These are phyloP conservation scores for Globisporangium iwayamae DNA, from an alignment of 352 stramenopile species.

Conservation along the genomic window DNA sequence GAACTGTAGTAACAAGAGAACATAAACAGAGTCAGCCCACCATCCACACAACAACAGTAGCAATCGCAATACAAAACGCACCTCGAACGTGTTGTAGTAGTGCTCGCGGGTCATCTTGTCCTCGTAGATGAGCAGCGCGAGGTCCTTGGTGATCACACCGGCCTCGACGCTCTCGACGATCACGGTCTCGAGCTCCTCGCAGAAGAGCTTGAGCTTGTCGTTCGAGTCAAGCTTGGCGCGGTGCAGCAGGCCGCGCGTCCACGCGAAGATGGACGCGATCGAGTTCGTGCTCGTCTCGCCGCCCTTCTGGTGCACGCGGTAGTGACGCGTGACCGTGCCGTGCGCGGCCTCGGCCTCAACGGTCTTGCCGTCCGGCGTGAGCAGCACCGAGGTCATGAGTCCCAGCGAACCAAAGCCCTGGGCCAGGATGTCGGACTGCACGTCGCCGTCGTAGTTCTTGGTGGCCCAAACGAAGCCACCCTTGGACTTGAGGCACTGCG, in stretches of 20 bases:
- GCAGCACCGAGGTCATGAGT: slow-evolving; percentile 86
- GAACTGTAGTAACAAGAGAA: slow-evolving; percentile 25
- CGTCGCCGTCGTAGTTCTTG: slow-evolving; percentile 92
- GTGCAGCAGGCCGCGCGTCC: slow-evolving; percentile 80
- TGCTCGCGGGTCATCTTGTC: slow-evolving; percentile 69
- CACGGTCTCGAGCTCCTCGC: slow-evolving; percentile 63
- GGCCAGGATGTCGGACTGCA: slow-evolving; percentile 88
- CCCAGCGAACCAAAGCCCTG: slow-evolving; percentile 87
- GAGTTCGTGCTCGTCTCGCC: slow-evolving; percentile 88
- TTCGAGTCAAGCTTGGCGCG: slow-evolving; percentile 86
- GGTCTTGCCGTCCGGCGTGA: slow-evolving; percentile 82
- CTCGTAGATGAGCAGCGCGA: slow-evolving; percentile 79
- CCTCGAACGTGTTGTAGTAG: slow-evolving; percentile 76
- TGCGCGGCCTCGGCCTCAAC: slow-evolving; percentile 88
- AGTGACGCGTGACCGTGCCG: slow-evolving; percentile 89
- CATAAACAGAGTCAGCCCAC: not conserved
- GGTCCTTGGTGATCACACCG: slow-evolving; percentile 87
- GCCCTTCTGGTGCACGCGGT: slow-evolving; percentile 85
- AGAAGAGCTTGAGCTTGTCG: slow-evolving; percentile 66
- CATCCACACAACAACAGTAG: not conserved
- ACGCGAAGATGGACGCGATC: slow-evolving; percentile 88
- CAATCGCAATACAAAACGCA: slow-evolving; percentile 6
- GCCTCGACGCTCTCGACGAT: slow-evolving; percentile 83
- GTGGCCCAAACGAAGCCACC: slow-evolving; percentile 88
- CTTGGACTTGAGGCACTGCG: slow-evolving; percentile 85